Evolutionary conservation across 2,329 filamentous ascomycete species (phyloP), one percentile per base, ranked within the genome.

Genomic region (Ascochyta rabiei): DNA sequence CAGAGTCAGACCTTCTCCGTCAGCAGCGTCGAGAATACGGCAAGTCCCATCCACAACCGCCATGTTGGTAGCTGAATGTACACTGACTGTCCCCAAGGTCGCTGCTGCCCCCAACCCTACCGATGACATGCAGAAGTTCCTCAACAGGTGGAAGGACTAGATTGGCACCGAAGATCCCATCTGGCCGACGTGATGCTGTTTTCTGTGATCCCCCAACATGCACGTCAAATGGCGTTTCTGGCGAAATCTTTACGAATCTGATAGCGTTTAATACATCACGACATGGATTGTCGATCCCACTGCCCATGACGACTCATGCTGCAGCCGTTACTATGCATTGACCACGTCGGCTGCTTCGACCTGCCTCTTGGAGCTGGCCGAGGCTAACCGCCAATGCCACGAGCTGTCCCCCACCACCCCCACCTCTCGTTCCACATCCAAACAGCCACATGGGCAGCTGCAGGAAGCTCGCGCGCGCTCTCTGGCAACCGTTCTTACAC

Each of bases 141-240:
- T 86, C 56, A 80, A 80, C 42, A 76, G 84, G 59, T 86, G 84
- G 84, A 83, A 82, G 71, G 84, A 87, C 72, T 86, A 72, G 55
- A 28, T 31, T 15, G 19, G 15, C 6, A 8, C 12, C 2, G 10
- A 21, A 23, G 8, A 6, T n/a, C 7, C 31, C 15, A 3, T 28
- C 31, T 6, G 34, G 18, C 8, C 40, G 3, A 18, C 28, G 18
- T 39, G 4, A 10, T 15, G 15, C 10, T 31, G 15, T 13, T 30
- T 30, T 3, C n/a, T 8, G 30, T n/a, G 13, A 33, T 13, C 38
- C 10, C 19, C 23, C 12, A 26, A 21, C 31, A 16, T 41, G 38
- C 31, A 38, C 33, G 8, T 19, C 19, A 13, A 16, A 38, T 21
- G 45, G 51, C 51, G 45, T 54, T 35, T n/a, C 12, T 39, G 35